Base-by-base conservation (phyloP, 1,284 basidiomycete species). In the Microbotryum violaceum region DNA sequence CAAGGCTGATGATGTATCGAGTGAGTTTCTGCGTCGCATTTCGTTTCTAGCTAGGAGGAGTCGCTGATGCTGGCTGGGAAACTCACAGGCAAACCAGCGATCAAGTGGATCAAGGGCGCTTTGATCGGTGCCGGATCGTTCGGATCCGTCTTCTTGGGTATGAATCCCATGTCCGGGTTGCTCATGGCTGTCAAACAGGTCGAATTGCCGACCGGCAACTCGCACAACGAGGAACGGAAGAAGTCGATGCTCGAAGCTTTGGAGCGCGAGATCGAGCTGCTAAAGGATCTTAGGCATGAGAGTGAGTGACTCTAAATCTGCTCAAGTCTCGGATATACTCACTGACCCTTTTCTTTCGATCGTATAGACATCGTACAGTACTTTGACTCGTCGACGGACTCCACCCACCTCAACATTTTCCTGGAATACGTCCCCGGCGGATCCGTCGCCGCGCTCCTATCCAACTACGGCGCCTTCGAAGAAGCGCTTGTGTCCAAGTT, bases 181-280 rank as follows among this genome's bases (percentile, higher is more conserved):
- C 81, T 98, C 63, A 98, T 99, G 96, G 96, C 96, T 29, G 96
- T 99, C 68, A 98, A 98, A 79, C 94, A 98, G 80, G 96, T 99
- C 54, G 91, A 97, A 72, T 82, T 98, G 31, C 90, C 91, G 0
- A 87, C 86, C 0, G 88, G 89, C 20, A 85, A 87, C 31, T 86
- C 86, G 10, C 84, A 88, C 25, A 94, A 91, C 73, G 89, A 94
- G 72, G 91, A 94, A 73, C 85, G 91, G 67, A 97, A 96, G 78
- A 88, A 89, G 78, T 85, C 83, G 75, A 97, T 97, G 93, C 82
- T 96, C 8, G 90, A 85, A 58, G 94, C 96, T 2, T 81, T 99
- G 46, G 92, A 98, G 75, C 82, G 87, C 44, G 96, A 99, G 77
- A 98, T 98, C 64, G 96, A 94, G 76, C 80, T 98, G 9, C 80